Evolutionary conservation across 73 alveolate genomes (phyloP).

Genomic region (Paramecium biaurelia): DNA sequence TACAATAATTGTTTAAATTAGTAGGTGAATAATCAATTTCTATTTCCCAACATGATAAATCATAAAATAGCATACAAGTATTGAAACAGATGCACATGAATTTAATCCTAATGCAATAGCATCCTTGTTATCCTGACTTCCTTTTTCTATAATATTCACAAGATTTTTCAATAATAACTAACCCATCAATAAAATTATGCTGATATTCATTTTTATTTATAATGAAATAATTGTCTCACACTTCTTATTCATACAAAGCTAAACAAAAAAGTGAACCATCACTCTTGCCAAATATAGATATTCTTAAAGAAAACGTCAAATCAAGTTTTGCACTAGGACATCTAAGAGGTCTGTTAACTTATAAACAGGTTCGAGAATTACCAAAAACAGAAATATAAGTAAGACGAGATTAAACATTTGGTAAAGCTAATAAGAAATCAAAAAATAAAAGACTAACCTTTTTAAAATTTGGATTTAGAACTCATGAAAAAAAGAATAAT

Average conservation of each 20-base stretch:
- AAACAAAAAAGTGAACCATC: constrained; percentile 43
- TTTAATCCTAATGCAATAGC: neutral
- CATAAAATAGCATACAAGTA: neutral
- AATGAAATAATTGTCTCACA: neutral
- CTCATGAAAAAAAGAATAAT: constrained; percentile 23
- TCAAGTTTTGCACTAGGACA: constrained; percentile 37
- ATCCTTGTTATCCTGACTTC: neutral
- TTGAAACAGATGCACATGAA: neutral
- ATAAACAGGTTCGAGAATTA: neutral
- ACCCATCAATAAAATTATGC: neutral
- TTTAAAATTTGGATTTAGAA: constrained; percentile 26
- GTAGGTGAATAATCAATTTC: neutral
- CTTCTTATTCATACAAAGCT: neutral
- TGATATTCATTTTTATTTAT: neutral
- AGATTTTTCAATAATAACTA: neutral
- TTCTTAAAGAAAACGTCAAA: constrained; percentile 13
- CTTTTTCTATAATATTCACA: neutral
- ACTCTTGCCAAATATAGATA: neutral
- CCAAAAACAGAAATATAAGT: constrained; percentile 19
- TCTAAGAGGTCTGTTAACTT: neutral
- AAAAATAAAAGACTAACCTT: constrained; percentile 29
- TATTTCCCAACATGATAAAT: neutral
- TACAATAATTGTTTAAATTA: neutral
- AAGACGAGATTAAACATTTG: neutral
- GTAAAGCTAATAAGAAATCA: constrained; percentile 1